Evolutionary conservation across 2,329 filamentous ascomycete species (phyloP).

Genomic region (Hymenoscyphus albidus): DNA sequence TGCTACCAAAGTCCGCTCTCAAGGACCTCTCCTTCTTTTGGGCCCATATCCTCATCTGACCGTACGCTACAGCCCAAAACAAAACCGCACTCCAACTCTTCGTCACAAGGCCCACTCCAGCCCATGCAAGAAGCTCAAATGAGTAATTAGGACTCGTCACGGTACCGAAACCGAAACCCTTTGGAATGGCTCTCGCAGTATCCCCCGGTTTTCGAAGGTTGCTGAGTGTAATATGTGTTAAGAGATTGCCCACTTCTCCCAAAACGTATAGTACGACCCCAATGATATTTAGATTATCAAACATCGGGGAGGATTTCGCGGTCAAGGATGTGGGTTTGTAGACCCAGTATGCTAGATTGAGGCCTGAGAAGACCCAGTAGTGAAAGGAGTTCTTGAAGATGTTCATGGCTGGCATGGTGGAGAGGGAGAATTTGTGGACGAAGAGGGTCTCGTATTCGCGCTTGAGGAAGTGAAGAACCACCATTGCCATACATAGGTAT

Average conservation of each 20-base stretch:
- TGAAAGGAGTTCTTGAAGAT: constrained; percentile 94
- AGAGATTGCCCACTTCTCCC: constrained; percentile 76
- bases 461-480: constrained; percentile 85
- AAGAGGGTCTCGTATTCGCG: constrained; percentile 93
- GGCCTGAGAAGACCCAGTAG: constrained; percentile 84
- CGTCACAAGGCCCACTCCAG: constrained; percentile 74
- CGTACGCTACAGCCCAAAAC: constrained; percentile 69
- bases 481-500: constrained; percentile 67
- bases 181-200: constrained; percentile 83
- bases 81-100: constrained; percentile 73
- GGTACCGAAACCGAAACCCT: constrained; percentile 75
- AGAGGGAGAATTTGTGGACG: constrained; percentile 89
- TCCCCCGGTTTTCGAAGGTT: constrained; percentile 73
- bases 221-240: constrained; percentile 75
- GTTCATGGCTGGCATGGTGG: constrained; percentile 87
- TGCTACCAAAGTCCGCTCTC: constrained; percentile 77
- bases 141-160: constrained; percentile 98
- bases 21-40: constrained; percentile 89
- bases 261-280: constrained; percentile 71
- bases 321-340: constrained; percentile 73
- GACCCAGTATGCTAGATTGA: constrained; percentile 78
- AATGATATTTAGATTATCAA: constrained; percentile 51
- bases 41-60: constrained; percentile 84
- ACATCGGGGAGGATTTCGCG: constrained; percentile 42
- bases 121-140: constrained; percentile 85